Evolutionary conservation across 306 rosid genomes (phyloP).

Genomic region (Ormosia emarginata): DNA sequence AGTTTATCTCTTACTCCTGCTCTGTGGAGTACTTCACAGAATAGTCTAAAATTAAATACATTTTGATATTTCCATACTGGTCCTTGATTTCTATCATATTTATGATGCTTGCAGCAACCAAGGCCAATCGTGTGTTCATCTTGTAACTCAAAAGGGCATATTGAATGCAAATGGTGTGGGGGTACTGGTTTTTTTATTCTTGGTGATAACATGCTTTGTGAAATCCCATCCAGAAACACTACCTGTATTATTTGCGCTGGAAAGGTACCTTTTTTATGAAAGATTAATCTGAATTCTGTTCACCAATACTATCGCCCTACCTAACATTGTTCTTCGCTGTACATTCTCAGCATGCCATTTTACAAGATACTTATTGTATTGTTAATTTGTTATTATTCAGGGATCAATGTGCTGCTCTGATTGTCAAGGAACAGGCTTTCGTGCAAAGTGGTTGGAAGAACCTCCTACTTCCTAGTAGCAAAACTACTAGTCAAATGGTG

Average conservation of each 20-base stretch:
- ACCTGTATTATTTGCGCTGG: slow-evolving; percentile 69
- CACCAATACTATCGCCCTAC: neutral
- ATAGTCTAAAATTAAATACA: neutral
- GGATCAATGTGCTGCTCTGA: slow-evolving; percentile 41
- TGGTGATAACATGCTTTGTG: slow-evolving; percentile 94
- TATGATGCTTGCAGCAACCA: slow-evolving; percentile 57
- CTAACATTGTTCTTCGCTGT: neutral
- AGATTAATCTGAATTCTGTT: neutral
- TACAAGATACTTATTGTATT: neutral
- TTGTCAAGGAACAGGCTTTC: slow-evolving; percentile 56
- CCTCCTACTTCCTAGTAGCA: slow-evolving; percentile 62
- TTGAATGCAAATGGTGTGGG: slow-evolving; percentile 86
- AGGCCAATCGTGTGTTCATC: slow-evolving; percentile 65
- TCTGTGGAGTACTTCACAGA: neutral
- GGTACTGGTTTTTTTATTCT: slow-evolving; percentile 92
- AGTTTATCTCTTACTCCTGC: neutral
- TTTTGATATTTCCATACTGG: neutral
- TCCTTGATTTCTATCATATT: slow-evolving; percentile 19
- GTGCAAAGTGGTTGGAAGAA: slow-evolving; percentile 71
- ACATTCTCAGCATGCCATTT: slow-evolving; percentile 24
- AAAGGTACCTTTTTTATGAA: slow-evolving; percentile 32
- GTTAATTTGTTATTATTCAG: slow-evolving; percentile 16
- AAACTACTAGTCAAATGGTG: slow-evolving; percentile 11
- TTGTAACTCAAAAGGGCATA: slow-evolving; percentile 61
- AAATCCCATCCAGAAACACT: slow-evolving; percentile 87